Conservation (phyloP, 306 rosid genomes). For the Cucurbita pepo region DNA sequence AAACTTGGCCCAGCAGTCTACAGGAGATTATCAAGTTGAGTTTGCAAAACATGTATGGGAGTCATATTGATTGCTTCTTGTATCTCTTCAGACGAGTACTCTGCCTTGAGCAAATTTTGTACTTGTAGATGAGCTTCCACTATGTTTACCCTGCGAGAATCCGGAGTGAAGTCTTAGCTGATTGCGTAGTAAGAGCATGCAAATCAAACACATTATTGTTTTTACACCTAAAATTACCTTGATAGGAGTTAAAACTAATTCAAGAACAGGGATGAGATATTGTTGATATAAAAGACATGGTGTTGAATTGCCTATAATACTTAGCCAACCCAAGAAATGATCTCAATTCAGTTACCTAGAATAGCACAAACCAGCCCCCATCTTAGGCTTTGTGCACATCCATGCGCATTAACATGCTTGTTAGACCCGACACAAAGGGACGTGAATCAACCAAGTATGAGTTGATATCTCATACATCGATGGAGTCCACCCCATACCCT, state of each 20-base stretch:
- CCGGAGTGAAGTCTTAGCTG: not conserved
- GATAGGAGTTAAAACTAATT: not conserved
- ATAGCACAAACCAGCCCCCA: not conserved
- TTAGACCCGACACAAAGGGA: not conserved
- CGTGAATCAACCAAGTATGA: not conserved
- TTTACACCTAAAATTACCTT: not conserved
- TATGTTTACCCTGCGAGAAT: constrained; percentile 53
- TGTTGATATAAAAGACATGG: not conserved
- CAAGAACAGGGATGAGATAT: not conserved
- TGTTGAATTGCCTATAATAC: not conserved
- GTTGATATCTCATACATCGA: not conserved
- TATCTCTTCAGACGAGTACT: constrained; percentile 68
- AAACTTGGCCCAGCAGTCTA: constrained; percentile 13
- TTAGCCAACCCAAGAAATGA: not conserved
- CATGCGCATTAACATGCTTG: not conserved
- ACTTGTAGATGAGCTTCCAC: constrained; percentile 88
- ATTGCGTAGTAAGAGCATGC: not conserved
- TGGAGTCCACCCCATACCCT: not conserved
- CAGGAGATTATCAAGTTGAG: constrained; percentile 54
- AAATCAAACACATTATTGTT: not conserved
- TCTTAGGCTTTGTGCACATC: not conserved
- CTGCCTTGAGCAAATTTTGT: constrained; percentile 50
- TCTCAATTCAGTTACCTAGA: not conserved
- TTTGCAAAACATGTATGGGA: constrained; percentile 48
- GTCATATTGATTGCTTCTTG: constrained; percentile 47